phyloP scores from a whole-genome alignment of 306 rosid species.

The Lagenaria siceraria region DNA sequence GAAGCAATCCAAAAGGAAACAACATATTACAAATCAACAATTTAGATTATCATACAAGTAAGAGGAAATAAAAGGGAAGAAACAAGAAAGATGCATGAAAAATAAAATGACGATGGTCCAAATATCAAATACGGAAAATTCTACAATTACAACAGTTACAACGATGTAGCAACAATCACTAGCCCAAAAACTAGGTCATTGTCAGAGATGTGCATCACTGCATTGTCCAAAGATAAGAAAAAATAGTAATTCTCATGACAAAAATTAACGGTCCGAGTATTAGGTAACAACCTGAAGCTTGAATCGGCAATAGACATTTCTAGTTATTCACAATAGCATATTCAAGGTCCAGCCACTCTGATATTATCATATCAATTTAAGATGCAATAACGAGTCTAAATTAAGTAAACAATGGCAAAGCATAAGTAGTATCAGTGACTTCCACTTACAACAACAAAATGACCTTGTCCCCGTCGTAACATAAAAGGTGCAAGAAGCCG shows the following conservation, averaged over 20 bases:
- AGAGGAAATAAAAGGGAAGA: neutral
- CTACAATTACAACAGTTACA: too few relatives aligned
- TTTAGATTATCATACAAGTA: neutral
- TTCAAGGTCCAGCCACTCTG: neutral
- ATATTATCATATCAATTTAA: neutral
- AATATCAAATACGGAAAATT: neutral
- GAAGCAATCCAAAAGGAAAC: constrained; percentile 14
- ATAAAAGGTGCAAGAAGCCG: constrained; percentile 71
- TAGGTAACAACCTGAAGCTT: neutral
- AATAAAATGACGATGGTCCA: neutral
- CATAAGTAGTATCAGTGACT: constrained; percentile 2
- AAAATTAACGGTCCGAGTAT: neutral
- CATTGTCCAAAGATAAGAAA: neutral
- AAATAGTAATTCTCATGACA: neutral
- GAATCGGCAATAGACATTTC: neutral
- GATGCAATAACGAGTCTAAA: neutral
- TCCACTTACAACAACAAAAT: constrained; percentile 86
- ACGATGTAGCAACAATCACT: neutral
- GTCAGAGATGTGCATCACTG: neutral
- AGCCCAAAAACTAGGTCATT: neutral
- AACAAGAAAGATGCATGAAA: neutral
- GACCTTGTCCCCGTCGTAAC: constrained; percentile 81
- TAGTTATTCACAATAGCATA: neutral
- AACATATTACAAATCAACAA: constrained; percentile 8
- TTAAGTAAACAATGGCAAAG: neutral